Evolutionary conservation across 495 filamentous ascomycete species (phyloP).

Genomic region (Aspergillus sclerotiicarbonarius): DNA sequence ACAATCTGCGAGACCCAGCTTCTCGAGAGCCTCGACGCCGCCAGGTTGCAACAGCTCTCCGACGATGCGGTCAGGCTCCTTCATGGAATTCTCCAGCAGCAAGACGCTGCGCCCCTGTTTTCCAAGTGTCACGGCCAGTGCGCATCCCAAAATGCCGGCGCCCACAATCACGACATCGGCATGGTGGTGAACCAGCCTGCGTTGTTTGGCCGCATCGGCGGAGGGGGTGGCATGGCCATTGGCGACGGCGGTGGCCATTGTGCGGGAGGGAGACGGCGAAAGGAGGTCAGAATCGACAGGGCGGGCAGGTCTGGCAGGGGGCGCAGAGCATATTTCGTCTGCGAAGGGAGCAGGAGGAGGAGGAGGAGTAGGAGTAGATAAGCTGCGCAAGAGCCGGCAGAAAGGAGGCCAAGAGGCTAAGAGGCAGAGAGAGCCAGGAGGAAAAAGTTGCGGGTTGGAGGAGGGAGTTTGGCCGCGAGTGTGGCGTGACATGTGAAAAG

Average conservation of each 20-base stretch:
- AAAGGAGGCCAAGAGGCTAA: slow-evolving; percentile 7
- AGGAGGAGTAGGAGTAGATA: slow-evolving; percentile 5
- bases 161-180: slow-evolving; percentile 86
- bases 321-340: slow-evolving; percentile 20
- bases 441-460: slow-evolving; percentile 9
- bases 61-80: slow-evolving; percentile 95
- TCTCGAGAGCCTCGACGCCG: slow-evolving; percentile 75
- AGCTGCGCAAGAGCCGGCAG: not conserved
- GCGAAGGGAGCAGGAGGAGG: slow-evolving; percentile 1
- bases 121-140: slow-evolving; percentile 78
- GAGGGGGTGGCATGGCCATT: slow-evolving; percentile 29
- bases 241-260: slow-evolving; percentile 25
- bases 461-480: slow-evolving; percentile 16
- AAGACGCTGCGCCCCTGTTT: slow-evolving; percentile 89
- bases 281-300: slow-evolving; percentile 10
- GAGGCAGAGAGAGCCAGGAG: slow-evolving; percentile 11
- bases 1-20: slow-evolving; percentile 76
- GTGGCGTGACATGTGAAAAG: slow-evolving; percentile 16
- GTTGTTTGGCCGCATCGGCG: slow-evolving; percentile 31
- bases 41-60: slow-evolving; percentile 94
- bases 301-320: slow-evolving; percentile 6
- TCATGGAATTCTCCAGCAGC: slow-evolving; percentile 83
- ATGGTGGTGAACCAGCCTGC: slow-evolving; percentile 52
- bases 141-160: slow-evolving; percentile 85
- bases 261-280: slow-evolving; percentile 8